These are phyloP conservation scores for Buddleja alternifolia DNA, from an alignment of 257 asterid species.

Conservation along the genomic window DNA sequence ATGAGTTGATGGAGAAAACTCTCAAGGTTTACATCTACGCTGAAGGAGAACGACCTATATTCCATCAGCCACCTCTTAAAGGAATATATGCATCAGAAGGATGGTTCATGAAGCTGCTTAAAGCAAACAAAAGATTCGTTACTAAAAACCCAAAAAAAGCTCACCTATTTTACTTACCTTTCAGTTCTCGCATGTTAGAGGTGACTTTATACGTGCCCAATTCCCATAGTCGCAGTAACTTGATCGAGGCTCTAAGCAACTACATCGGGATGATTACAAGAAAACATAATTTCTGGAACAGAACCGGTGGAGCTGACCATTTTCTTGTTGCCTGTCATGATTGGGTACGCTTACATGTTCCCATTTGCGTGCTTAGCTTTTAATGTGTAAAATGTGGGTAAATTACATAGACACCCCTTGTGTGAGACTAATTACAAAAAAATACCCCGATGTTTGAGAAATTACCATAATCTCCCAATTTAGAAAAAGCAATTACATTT, in stretches of 20 bases:
- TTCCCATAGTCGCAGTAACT: conserved; percentile 51
- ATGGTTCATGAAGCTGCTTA: conserved; percentile 81
- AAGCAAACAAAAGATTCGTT: conserved; percentile 52
- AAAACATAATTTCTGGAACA: conserved; percentile 67
- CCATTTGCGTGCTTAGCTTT: neutral
- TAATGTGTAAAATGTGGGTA: too few species aligned
- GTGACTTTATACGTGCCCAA: conserved; percentile 53
- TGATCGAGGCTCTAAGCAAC: conserved; percentile 42
- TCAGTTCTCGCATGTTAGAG: conserved; percentile 63
- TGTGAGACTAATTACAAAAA: too few species aligned
- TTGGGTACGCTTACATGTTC: conserved; percentile 53
- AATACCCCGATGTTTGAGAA: too few species aligned
- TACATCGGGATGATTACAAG: conserved; percentile 46
- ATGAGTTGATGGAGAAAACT: conserved; percentile 78
- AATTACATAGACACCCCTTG: too few species aligned
- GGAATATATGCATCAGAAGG: conserved; percentile 93
- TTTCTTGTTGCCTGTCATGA: conserved; percentile 91
- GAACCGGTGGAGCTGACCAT: conserved; percentile 79
- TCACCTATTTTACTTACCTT: conserved; percentile 78
- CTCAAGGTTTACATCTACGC: conserved; percentile 71
- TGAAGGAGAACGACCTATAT: conserved; percentile 78
- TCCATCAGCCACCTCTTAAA: conserved; percentile 74
- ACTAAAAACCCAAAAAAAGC: conserved; percentile 67
- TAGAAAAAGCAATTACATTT: too few species aligned
- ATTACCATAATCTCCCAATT: too few species aligned